A percentile compares a stretch with the other conserved stretches of the same genome.
Conservation (phyloP, 257 asterid species). For the Salvia rosmarinus region DNA sequence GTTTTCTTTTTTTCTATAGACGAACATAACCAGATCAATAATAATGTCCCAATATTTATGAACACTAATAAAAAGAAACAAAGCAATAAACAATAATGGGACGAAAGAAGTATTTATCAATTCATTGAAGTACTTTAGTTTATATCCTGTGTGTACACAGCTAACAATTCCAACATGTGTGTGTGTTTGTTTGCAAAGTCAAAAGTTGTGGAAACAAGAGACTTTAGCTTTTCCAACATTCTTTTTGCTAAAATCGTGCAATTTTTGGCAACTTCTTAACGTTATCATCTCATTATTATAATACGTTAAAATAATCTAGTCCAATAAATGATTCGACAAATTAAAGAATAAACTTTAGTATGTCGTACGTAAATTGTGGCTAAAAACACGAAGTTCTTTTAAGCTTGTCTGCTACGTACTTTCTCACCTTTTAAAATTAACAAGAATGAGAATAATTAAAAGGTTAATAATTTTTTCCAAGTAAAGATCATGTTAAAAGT, state of each 20-base stretch:
- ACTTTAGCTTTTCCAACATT: constrained; percentile 21
- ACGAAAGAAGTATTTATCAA: too few relatives aligned
- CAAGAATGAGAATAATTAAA: not conserved
- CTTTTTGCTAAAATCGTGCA: constrained; percentile 12
- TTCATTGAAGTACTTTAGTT: not conserved
- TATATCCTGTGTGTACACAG: not conserved
- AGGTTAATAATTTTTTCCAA: not conserved
- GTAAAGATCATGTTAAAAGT: not conserved
- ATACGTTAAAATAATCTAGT: not conserved
- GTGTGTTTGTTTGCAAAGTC: not conserved
- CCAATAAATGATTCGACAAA: not conserved
- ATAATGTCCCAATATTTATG: too few relatives aligned
- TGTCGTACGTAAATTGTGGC: constrained; percentile 15
- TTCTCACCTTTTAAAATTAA: not conserved
- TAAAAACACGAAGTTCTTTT: not conserved
- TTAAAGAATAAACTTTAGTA: not conserved
- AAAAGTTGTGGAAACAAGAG: constrained; percentile 11
- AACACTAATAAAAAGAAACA: too few relatives aligned
- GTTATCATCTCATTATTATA: not conserved
- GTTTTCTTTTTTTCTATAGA: too few relatives aligned
- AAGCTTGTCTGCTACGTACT: not conserved
- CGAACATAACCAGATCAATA: too few relatives aligned
- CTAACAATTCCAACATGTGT: constrained; percentile 18
- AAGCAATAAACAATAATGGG: too few relatives aligned
- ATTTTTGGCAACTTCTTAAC: constrained; percentile 15